phyloP scores from a whole-genome alignment of 2,329 filamentous ascomycete species.

The Penicillium olsonii region DNA sequence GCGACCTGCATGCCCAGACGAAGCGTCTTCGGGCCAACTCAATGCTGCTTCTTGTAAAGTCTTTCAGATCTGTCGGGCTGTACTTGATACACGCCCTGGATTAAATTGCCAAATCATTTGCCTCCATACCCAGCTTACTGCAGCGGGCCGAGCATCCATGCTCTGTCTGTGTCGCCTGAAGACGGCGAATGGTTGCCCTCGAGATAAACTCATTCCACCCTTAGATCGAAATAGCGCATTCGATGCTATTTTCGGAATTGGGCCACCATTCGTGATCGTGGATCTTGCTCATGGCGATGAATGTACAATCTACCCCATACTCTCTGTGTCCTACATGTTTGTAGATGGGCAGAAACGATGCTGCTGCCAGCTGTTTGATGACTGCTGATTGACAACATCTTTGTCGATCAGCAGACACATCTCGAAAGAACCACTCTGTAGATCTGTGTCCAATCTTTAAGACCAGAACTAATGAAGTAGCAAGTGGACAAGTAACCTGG shows the following conservation, averaged over 20 bases:
- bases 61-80: slow-evolving; percentile 8
- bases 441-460: neutral
- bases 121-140: slow-evolving; percentile 16
- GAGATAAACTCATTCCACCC: neutral
- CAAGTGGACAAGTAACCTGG: too few relatives aligned
- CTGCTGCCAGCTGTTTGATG: neutral
- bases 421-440: neutral
- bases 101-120: slow-evolving; percentile 8
- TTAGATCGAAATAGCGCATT: neutral
- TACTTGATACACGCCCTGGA: slow-evolving; percentile 4
- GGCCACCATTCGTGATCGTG: neutral
- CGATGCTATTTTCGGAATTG: slow-evolving; percentile 3
- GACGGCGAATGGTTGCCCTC: slow-evolving; percentile 2
- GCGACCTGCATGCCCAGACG: slow-evolving; percentile 16
- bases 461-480: neutral
- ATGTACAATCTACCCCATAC: neutral
- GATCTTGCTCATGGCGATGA: neutral
- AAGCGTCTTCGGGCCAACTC: neutral
- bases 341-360: neutral
- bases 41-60: slow-evolving; percentile 5
- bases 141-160: slow-evolving; percentile 25
- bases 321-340: too few relatives aligned
- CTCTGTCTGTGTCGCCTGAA: slow-evolving; percentile 5
- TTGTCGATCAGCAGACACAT: neutral
- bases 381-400: neutral